Evolutionary conservation across 2,329 filamentous ascomycete species (phyloP).

Genomic region (Venturia effusa): DNA sequence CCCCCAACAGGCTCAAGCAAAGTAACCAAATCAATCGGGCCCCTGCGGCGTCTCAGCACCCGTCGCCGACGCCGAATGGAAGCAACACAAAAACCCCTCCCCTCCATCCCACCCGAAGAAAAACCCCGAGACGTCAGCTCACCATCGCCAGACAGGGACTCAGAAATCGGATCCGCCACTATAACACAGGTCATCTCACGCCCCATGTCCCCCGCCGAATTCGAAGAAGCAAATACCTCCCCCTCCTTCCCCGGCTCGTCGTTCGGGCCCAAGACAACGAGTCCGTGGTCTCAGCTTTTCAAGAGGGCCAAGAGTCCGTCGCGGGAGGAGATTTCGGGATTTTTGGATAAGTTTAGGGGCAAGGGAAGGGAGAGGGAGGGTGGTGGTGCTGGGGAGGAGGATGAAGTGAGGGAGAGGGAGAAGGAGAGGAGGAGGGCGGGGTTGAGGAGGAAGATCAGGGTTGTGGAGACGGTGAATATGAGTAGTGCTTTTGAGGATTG

Average conservation of each 20-base stretch:
- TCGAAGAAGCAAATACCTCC: not conserved
- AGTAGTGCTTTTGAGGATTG: conserved; percentile 6
- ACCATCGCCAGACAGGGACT: not conserved
- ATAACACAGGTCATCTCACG: not conserved
- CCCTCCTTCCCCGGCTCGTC: not conserved
- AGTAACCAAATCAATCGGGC: not conserved
- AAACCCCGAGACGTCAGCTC: not conserved
- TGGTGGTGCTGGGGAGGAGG: not conserved
- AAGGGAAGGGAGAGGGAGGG: not conserved
- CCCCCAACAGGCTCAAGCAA: not conserved
- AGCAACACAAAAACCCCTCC: not conserved
- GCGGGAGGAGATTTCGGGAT: not conserved
- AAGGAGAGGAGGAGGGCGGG: not conserved
- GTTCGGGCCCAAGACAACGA: not conserved
- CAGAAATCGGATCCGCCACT: not conserved
- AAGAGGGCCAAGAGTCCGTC: not conserved
- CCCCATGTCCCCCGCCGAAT: not conserved
- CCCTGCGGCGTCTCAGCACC: not conserved
- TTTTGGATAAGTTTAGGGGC: not conserved
- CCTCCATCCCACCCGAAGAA: not conserved
- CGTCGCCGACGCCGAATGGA: not conserved
- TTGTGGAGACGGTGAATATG: not conserved
- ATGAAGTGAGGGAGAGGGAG: not conserved
- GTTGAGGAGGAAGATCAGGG: conserved; percentile 1
- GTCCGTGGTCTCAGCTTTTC: not conserved